Evolutionary conservation across 306 rosid species (phyloP).

Genomic region (Medicago truncatula): DNA sequence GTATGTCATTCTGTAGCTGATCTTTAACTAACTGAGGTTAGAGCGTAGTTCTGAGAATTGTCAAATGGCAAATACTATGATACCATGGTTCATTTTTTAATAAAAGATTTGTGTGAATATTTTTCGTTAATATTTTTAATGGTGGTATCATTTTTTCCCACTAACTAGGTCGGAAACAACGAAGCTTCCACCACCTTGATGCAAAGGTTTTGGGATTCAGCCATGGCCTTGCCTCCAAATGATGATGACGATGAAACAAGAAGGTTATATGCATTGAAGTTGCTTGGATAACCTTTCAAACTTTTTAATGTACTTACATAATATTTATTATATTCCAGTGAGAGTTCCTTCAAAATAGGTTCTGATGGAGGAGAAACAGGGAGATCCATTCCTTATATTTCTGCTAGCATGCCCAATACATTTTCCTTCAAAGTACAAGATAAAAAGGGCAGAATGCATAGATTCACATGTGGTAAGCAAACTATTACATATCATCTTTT

Average conservation of each 20-base stretch:
- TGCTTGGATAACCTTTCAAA: conserved; percentile 25
- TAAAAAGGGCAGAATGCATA: conserved; percentile 90
- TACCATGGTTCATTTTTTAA: neutral
- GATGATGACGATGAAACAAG: conserved; percentile 83
- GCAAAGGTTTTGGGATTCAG: conserved; percentile 99
- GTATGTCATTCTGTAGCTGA: conserved; percentile 10
- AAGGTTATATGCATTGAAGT: conserved; percentile 57
- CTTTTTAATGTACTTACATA: conserved; percentile 37
- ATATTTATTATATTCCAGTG: conserved; percentile 62
- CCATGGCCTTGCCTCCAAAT: conserved; percentile 76
- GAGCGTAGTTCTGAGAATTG: neutral
- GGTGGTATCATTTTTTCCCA: conserved; percentile 35
- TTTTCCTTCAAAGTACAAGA: conserved; percentile 89
- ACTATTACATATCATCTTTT: conserved; percentile 29
- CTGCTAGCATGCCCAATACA: conserved; percentile 56
- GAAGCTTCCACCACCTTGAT: conserved; percentile 81
- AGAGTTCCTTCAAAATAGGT: conserved; percentile 75
- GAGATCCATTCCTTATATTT: conserved; percentile 57
- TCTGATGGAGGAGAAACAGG: conserved; percentile 87
- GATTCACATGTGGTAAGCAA: conserved; percentile 85
- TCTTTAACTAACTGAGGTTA: conserved; percentile 6
- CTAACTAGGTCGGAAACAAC: conserved; percentile 76
- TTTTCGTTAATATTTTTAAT: neutral
- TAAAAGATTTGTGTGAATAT: neutral
- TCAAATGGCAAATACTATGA: conserved; percentile 27